These are phyloP conservation scores for Pluteus cervinus DNA, from an alignment of 768 basidiomycete genomes.

Conservation along the genomic window DNA sequence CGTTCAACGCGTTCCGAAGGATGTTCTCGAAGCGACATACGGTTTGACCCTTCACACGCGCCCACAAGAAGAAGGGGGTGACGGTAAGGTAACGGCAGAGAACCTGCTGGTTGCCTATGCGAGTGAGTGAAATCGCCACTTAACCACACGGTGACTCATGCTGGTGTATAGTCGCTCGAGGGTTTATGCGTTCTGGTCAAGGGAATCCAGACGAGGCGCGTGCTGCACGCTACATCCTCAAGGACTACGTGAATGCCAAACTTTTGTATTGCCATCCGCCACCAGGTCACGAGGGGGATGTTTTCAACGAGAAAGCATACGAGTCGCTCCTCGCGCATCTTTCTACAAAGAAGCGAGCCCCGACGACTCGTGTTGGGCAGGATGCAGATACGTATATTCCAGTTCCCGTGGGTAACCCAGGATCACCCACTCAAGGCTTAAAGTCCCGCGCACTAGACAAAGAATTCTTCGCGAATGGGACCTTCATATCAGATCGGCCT, in stretches of 20 bases:
- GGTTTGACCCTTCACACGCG: slow-evolving; percentile 69
- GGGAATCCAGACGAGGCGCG: slow-evolving; percentile 97
- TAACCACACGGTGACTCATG: slow-evolving; percentile 8
- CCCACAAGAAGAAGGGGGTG: slow-evolving; percentile 77
- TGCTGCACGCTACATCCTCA: slow-evolving; percentile 85
- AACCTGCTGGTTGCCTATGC: slow-evolving; percentile 86
- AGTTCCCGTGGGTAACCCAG: slow-evolving; percentile 36
- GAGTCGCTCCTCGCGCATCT: slow-evolving; percentile 51
- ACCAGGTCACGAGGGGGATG: slow-evolving; percentile 56
- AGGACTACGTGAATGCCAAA: slow-evolving; percentile 96
- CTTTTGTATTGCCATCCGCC: slow-evolving; percentile 88
- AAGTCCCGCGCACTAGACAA: slow-evolving; percentile 72
- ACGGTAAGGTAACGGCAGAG: slow-evolving; percentile 66
- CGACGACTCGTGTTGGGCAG: slow-evolving; percentile 79
- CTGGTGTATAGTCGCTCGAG: slow-evolving; percentile 71
- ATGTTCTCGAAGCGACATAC: slow-evolving; percentile 85
- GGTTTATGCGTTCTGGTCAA: slow-evolving; percentile 88
- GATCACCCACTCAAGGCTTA: slow-evolving; percentile 22
- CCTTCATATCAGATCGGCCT: slow-evolving; percentile 48
- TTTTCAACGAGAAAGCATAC: slow-evolving; percentile 73
- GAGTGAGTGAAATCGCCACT: slow-evolving; percentile 47
- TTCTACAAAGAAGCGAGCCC: slow-evolving; percentile 82
- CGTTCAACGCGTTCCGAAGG: slow-evolving; percentile 70
- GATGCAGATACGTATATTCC: slow-evolving; percentile 81
- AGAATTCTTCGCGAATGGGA: slow-evolving; percentile 69